Conservation (phyloP, 441 rosid genomes). For the Syzygium malaccense region DNA sequence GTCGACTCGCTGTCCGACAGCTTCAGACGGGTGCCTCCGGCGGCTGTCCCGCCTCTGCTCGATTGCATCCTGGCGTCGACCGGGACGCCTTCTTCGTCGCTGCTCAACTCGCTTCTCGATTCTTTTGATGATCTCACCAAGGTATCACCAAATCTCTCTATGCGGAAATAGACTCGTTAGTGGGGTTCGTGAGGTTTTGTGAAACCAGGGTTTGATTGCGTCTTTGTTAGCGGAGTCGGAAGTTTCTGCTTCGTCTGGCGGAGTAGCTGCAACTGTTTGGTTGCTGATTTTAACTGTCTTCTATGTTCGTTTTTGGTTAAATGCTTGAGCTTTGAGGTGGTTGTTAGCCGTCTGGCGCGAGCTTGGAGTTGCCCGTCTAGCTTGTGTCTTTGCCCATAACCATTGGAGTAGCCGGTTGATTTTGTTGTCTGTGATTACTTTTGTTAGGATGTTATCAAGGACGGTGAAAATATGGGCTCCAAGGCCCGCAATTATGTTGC, state of each 20-base stretch:
- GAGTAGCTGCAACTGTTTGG: neutral
- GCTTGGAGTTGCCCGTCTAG: neutral
- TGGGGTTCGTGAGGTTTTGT: neutral
- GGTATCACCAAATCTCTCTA: slow-evolving; percentile 17
- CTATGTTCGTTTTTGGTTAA: neutral
- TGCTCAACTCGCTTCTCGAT: slow-evolving; percentile 51
- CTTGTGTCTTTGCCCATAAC: neutral
- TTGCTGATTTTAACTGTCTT: neutral
- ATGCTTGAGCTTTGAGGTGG: neutral
- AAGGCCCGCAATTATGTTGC: slow-evolving; percentile 28
- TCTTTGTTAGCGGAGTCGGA: neutral
- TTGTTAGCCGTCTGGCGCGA: neutral
- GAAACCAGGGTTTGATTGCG: neutral
- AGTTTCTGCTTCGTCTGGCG: neutral
- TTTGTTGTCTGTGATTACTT: neutral
- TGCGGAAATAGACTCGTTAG: neutral
- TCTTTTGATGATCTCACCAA: slow-evolving; percentile 23
- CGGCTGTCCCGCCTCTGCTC: slow-evolving; percentile 67
- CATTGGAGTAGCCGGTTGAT: neutral
- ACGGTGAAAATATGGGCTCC: slow-evolving; percentile 32
- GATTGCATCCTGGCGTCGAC: slow-evolving; percentile 79
- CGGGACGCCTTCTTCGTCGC: slow-evolving; percentile 41
- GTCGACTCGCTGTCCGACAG: slow-evolving; percentile 48
- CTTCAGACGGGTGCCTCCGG: slow-evolving; percentile 53
- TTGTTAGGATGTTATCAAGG: slow-evolving; percentile 31